phyloP scores from a whole-genome alignment of 768 basidiomycete genomes.

The Xerocomus brunneocitrinus region DNA sequence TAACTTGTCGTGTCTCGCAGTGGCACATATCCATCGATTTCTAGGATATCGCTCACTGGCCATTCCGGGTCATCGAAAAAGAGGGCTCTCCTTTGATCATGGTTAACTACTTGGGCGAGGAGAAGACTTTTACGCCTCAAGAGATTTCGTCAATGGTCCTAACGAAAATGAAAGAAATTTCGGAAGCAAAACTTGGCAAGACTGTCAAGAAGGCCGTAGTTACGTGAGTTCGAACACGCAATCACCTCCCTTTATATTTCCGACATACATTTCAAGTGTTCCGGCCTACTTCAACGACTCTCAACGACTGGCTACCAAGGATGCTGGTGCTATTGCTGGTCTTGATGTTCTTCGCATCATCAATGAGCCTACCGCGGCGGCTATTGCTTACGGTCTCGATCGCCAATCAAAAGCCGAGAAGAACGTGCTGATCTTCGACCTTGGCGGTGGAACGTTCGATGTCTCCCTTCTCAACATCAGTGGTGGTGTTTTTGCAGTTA shows the following conservation, averaged over 20 bases:
- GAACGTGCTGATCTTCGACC: conserved; percentile 99
- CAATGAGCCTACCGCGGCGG: conserved; percentile 99
- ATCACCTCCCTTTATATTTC: conserved; percentile 1
- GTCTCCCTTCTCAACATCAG: conserved; percentile 97
- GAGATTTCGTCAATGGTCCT: conserved; percentile 99
- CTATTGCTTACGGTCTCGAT: conserved; percentile 98
- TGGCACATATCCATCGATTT: conserved; percentile 5
- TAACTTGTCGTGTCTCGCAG: background rate
- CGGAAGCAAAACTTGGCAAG: conserved; percentile 98
- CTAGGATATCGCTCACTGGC: conserved; percentile 96
- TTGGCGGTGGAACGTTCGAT: conserved; percentile 99
- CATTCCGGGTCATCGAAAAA: conserved; percentile 93
- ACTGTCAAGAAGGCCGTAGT: conserved; percentile 98
- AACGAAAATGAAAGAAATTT: conserved; percentile 99
- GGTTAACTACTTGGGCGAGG: conserved; percentile 92
- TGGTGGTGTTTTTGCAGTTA: conserved; percentile 98
- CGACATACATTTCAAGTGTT: conserved; percentile 45
- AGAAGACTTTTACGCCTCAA: conserved; percentile 95
- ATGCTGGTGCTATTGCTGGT: conserved; percentile 96
- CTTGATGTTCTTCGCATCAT: conserved; percentile 99
- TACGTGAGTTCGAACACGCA: conserved; percentile 59
- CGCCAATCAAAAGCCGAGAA: conserved; percentile 92
- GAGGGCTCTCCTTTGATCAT: conserved; percentile 96
- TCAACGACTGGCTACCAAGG: conserved; percentile 98
- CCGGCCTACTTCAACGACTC: conserved; percentile 99